Evolutionary conservation across 139 green algal species (phyloP).

Genomic region (Micromonas pusilla): DNA sequence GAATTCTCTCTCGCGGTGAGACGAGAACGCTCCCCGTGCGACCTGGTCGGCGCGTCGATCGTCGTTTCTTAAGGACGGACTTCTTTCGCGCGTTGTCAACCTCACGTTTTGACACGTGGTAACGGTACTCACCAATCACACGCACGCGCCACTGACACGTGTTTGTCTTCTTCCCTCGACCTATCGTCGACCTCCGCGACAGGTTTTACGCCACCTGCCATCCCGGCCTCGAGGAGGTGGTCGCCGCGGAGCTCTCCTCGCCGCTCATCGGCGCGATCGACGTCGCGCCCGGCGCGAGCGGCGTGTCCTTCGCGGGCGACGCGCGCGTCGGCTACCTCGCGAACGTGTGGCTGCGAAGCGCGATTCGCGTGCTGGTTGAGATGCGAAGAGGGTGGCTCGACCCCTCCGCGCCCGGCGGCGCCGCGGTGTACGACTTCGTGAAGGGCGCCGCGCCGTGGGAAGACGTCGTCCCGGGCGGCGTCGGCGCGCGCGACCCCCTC

Average conservation of each 20-base stretch:
- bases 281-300: constrained; percentile 37
- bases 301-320: constrained; percentile 4
- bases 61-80: no score
- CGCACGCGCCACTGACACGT: no score
- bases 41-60: no score
- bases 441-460: constrained; percentile 50
- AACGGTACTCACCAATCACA: no score
- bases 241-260: constrained; percentile 55
- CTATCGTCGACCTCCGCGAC: neutral
- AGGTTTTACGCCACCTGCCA: constrained; percentile 69
- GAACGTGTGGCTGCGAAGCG: constrained; percentile 62
- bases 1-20: no score
- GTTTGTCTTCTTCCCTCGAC: no score
- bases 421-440: constrained; percentile 56
- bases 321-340: constrained; percentile 51
- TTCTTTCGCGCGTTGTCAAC: no score
- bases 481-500: neutral
- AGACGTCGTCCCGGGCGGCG: constrained; percentile 36
- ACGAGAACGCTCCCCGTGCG: no score
- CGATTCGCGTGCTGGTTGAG: constrained; percentile 65
- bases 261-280: constrained; percentile 39
- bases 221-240: constrained; percentile 67
- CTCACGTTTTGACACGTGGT: no score
- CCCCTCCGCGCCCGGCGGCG: constrained; percentile 14
- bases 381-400: constrained; percentile 52